Base-by-base conservation (phyloP, 345 rosid genomes). In the Dovyalis caffra region DNA sequence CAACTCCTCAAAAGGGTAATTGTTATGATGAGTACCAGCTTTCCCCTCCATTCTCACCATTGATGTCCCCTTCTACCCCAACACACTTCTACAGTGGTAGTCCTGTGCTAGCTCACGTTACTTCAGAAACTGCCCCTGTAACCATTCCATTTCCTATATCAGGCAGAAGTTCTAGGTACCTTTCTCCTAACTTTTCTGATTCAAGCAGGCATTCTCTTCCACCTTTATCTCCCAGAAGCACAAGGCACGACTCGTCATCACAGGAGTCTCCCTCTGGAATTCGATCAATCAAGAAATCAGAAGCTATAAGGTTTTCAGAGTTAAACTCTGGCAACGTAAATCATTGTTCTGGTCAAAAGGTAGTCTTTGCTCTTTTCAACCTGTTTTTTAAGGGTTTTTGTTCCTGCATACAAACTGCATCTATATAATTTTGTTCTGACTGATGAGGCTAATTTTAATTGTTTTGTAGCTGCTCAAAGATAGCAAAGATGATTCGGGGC, bases 31-130 rank as follows among this genome's bases (percentile, higher is more conserved):
- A 78, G 69, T 91, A 86, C 82, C 93, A 90, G 85, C 85, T 88
- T 70, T 94, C 98, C 7, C 98, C 98, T 69, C 96, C 98, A 57
- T 94, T 89, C 79, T 94, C 98, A 0, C 86, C 96, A 5, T 88
- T 85, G 14, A 78, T 90, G 77, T 91, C 93, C 68, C 91, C 91
- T 43, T 88, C 96, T 62, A 86, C 90, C 2, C 91, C 92, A 10
- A 83, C 86, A 66, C 84, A 85, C 81, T 60, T 85, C 26, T 67
- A 79, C 21, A 79, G 82, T 40, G 69, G 80, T 70, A 85, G 82
- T 84, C 82, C 85, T 74, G 77, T 82, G 26, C 88, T 76, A 70
- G 57, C 82, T 77, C 82, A 67, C 71, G 69, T 70, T 68, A 77
- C 83, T 79, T 86, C 88, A 32, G 98, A 86, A 83, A 88, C 98